phyloP scores from a whole-genome alignment of 2,329 filamentous ascomycete species.

The Xylaria sp. region DNA sequence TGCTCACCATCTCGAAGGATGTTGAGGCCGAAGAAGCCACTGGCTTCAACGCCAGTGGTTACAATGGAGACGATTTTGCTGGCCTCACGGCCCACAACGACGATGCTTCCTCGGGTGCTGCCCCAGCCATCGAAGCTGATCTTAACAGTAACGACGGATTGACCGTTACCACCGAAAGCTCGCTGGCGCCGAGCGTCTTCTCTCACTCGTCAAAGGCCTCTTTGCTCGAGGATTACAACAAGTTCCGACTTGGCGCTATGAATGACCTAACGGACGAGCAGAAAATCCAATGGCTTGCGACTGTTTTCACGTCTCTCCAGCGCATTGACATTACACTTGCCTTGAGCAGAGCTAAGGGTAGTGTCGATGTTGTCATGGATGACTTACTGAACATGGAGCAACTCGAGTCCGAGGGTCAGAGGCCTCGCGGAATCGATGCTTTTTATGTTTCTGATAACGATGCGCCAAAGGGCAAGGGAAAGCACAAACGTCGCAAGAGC shows the following conservation, averaged over 20 bases:
- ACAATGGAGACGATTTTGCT: slow-evolving; percentile 41
- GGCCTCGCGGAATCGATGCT: slow-evolving; percentile 72
- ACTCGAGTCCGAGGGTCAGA: slow-evolving; percentile 61
- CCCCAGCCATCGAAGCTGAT: slow-evolving; percentile 21
- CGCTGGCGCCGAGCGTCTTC: slow-evolving; percentile 18
- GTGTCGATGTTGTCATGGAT: slow-evolving; percentile 68
- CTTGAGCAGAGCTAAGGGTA: slow-evolving; percentile 61
- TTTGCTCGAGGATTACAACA: slow-evolving; percentile 22
- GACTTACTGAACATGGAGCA: slow-evolving; percentile 74
- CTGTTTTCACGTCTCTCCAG: slow-evolving; percentile 68
- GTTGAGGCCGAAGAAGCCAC: slow-evolving; percentile 64
- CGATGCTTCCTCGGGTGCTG: slow-evolving; percentile 14
- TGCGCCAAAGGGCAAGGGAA: slow-evolving; percentile 37
- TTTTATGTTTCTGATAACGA: slow-evolving; percentile 59
- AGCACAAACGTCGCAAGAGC: slow-evolving; percentile 23
- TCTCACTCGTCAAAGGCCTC: slow-evolving; percentile 24
- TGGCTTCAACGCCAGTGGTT: slow-evolving; percentile 73
- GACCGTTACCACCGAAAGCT: slow-evolving; percentile 28
- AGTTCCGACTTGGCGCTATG: slow-evolving; percentile 30
- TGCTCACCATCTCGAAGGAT: slow-evolving; percentile 60
- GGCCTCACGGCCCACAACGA: slow-evolving; percentile 21
- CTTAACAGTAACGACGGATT: slow-evolving; percentile 26
- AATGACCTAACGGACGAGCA: slow-evolving; percentile 48
- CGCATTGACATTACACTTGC: slow-evolving; percentile 60
- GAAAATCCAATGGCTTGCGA: slow-evolving; percentile 58